Evolutionary conservation across 1,139 yeast genomes (phyloP).

Genomic region (Debaryomycetaceae sp.): DNA sequence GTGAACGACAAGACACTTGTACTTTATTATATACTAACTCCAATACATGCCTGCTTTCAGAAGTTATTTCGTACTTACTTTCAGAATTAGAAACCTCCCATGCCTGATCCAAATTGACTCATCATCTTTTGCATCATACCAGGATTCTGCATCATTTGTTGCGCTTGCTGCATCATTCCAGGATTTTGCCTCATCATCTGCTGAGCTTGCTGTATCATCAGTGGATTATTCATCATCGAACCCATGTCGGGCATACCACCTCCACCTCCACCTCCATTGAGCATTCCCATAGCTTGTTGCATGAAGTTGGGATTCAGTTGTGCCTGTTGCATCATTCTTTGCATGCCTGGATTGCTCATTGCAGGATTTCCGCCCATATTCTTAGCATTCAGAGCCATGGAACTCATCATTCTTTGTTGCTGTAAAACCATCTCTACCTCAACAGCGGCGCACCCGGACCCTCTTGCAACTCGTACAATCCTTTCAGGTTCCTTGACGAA

Average conservation of each 20-base stretch:
- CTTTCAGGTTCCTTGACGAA: constrained; percentile 82
- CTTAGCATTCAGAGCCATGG: constrained; percentile 79
- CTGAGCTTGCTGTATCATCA: constrained; percentile 44
- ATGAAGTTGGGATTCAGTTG: constrained; percentile 51
- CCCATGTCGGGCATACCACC: constrained; percentile 57
- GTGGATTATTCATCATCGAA: constrained; percentile 49
- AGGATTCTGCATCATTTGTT: constrained; percentile 53
- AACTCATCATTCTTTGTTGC: constrained; percentile 94
- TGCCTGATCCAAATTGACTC: constrained; percentile 51
- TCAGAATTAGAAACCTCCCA: background rate
- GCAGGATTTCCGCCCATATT: constrained; percentile 36
- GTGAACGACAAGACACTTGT: too few relatives aligned
- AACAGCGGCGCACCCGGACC: constrained; percentile 91
- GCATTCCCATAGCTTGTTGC: constrained; percentile 54
- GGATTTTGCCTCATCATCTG: constrained; percentile 71
- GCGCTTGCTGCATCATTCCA: constrained; percentile 61
- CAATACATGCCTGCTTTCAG: background rate
- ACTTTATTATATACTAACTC: background rate
- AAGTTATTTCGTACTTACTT: background rate
- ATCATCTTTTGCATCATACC: constrained; percentile 74
- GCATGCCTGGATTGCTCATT: constrained; percentile 31
- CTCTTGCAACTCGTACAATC: constrained; percentile 86
- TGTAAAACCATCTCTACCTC: constrained; percentile 91
- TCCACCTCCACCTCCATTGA: constrained; percentile 49
- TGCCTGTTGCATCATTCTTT: constrained; percentile 49